Evolutionary conservation across 2,329 filamentous ascomycete genomes (phyloP).

Genomic region (Penicillium fuscoglaucum): DNA sequence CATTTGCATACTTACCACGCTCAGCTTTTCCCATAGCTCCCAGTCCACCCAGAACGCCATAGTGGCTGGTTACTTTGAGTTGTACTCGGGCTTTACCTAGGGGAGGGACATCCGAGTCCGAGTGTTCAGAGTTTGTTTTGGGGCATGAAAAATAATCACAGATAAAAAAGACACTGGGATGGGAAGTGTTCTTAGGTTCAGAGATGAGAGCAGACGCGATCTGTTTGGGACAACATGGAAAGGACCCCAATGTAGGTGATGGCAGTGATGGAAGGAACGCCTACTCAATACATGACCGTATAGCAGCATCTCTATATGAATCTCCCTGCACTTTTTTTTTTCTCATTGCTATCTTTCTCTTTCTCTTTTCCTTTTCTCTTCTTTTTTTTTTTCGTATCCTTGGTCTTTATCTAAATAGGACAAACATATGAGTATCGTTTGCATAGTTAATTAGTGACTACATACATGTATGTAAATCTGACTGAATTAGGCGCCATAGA

Average conservation of each 20-base stretch:
- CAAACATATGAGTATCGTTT: background rate
- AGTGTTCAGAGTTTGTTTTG: background rate
- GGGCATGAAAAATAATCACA: background rate
- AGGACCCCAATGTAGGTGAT: background rate
- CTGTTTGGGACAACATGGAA: background rate
- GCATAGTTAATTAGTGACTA: background rate
- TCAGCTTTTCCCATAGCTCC: conserved; percentile 87
- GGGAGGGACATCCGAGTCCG: background rate
- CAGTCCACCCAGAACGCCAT: conserved; percentile 66
- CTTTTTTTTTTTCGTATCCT: background rate
- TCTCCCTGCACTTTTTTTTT: background rate
- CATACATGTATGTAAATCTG: too few relatives aligned
- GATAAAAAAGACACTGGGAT: background rate
- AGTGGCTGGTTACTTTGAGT: conserved; percentile 8
- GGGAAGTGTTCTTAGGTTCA: background rate
- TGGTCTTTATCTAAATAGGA: background rate
- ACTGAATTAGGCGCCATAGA: background rate
- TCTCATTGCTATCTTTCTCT: background rate
- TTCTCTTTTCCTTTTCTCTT: background rate
- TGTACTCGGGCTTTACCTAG: background rate
- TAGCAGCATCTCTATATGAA: background rate
- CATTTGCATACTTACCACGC: conserved; percentile 66
- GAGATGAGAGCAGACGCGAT: background rate
- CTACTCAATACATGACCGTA: background rate
- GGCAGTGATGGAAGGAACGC: background rate